Evolutionary conservation across 2,329 filamentous ascomycete species (phyloP).

Genomic region (Rugonectria rugulosa): DNA sequence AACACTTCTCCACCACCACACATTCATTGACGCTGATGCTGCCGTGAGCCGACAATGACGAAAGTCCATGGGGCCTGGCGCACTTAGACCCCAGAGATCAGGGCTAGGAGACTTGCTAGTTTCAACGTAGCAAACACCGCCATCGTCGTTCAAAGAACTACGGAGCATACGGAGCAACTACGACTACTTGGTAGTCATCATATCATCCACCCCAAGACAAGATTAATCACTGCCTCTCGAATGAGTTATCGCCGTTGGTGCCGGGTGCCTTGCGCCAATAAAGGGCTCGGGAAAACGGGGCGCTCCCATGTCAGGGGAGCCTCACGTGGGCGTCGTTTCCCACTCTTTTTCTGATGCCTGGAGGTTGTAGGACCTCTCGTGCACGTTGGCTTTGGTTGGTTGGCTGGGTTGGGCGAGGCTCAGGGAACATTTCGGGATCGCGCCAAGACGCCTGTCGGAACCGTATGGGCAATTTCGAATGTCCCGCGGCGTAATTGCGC

Average conservation of each 20-base stretch:
- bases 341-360: not conserved
- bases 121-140: not conserved
- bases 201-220: constrained; percentile 13
- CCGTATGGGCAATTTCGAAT: constrained; percentile 12
- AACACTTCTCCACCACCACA: too few species aligned
- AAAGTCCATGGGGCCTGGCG: not conserved
- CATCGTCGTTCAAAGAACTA: not conserved
- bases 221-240: constrained; percentile 18
- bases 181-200: constrained; percentile 20
- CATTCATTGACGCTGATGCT: constrained; percentile 20
- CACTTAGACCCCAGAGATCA: constrained; percentile 6
- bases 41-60: constrained; percentile 18
- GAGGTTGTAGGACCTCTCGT: not conserved
- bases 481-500: constrained; percentile 3
- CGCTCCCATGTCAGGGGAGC: constrained; percentile 32
- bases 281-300: constrained; percentile 9
- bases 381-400: too few species aligned
- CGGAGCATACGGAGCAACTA: not conserved
- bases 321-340: constrained; percentile 12
- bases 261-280: constrained; percentile 28
- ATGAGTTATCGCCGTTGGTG: constrained; percentile 20
- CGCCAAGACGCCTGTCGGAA: constrained; percentile 13
- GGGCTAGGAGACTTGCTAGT: not conserved
- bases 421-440: not conserved
- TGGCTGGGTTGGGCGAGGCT: too few species aligned